Percentiles rank a stretch among this genome's conserved stretches.
Evolutionary conservation across 2,329 filamentous ascomycete genomes (phyloP).

Genomic region (Cladosporium sp.): DNA sequence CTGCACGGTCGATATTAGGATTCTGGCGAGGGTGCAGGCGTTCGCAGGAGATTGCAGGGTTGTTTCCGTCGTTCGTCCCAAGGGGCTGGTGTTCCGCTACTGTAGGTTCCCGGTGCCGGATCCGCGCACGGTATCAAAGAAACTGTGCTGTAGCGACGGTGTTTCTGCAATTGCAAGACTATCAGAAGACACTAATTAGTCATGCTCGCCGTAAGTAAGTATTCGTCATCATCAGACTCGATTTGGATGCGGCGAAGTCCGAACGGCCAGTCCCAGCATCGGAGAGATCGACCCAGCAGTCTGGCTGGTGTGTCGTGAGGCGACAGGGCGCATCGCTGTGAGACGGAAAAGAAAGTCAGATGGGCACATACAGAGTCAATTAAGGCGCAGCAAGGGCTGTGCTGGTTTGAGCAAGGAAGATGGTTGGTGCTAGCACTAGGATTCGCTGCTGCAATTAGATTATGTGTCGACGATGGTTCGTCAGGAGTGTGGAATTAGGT

Average conservation of each 20-base stretch:
- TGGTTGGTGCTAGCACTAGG: slow-evolving; percentile 1
- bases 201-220: background rate
- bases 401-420: slow-evolving; percentile 15
- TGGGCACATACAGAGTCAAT: slow-evolving; percentile 9
- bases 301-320: slow-evolving; percentile 7
- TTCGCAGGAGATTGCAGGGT: slow-evolving; percentile 42
- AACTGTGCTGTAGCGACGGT: slow-evolving; percentile 31
- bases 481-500: slow-evolving; percentile 3
- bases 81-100: slow-evolving; percentile 35
- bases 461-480: slow-evolving; percentile 3
- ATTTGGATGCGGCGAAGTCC: background rate
- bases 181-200: slow-evolving; percentile 11
- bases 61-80: slow-evolving; percentile 33
- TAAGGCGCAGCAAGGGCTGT: slow-evolving; percentile 13
- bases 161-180: slow-evolving; percentile 24
- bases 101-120: slow-evolving; percentile 33
- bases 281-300: slow-evolving; percentile 1
- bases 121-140: slow-evolving; percentile 31
- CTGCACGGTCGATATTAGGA: slow-evolving; percentile 23
- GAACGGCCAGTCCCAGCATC: background rate
- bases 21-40: slow-evolving; percentile 34
- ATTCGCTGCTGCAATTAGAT: slow-evolving; percentile 7
- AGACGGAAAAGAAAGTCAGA: slow-evolving; percentile 7
- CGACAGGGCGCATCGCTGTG: slow-evolving; percentile 12
- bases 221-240: background rate